Evolutionary conservation across 2,329 filamentous ascomycete genomes (phyloP).

Genomic region (Aspergillus fischeri): DNA sequence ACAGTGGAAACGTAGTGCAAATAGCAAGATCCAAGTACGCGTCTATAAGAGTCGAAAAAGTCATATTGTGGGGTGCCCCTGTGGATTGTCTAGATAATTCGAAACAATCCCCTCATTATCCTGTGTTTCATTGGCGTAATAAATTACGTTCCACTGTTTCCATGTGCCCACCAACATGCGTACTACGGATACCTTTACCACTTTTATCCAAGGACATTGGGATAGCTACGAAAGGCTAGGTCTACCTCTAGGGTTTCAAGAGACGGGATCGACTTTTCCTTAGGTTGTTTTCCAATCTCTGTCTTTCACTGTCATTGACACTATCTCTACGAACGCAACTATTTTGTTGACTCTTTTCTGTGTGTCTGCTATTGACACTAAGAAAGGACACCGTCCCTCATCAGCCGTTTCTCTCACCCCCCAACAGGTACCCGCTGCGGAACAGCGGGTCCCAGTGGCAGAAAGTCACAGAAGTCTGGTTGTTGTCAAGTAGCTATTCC

Average conservation of each 20-base stretch:
- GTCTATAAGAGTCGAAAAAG: background rate
- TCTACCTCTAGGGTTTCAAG: background rate
- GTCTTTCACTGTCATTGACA: background rate
- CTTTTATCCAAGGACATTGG: too few relatives aligned
- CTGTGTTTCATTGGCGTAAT: background rate
- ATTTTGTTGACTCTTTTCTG: background rate
- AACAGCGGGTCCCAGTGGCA: constrained; percentile 4
- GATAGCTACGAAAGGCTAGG: too few relatives aligned
- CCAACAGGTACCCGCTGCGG: constrained; percentile 5
- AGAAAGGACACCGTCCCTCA: constrained; percentile 3
- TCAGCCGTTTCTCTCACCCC: constrained; percentile 6
- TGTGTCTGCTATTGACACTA: background rate
- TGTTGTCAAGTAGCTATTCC: background rate
- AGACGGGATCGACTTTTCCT: background rate
- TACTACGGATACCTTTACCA: background rate
- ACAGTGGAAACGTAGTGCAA: background rate
- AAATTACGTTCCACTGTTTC: background rate
- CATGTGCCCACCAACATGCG: background rate
- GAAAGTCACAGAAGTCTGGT: background rate
- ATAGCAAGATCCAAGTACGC: background rate
- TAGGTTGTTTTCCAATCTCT: background rate
- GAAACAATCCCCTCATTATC: background rate
- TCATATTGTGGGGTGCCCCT: background rate
- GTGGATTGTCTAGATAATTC: background rate
- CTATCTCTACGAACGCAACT: background rate